Evolutionary conservation across 148 eudicot genomes (phyloP).

Genomic region (Salicornia ramosissima): DNA sequence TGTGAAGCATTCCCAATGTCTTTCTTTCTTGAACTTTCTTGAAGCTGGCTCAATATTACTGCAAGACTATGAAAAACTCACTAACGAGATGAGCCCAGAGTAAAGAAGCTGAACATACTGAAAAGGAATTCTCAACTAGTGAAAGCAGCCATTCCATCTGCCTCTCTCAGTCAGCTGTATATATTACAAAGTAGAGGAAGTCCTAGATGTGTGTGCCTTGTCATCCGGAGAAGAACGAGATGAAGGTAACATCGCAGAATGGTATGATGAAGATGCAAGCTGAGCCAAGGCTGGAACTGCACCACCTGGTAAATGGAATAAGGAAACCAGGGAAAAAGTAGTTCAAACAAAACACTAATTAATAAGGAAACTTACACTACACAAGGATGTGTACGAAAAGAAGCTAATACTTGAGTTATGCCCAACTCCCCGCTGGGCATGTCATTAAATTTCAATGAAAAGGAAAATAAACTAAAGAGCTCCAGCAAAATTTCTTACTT

Average conservation of each 20-base stretch:
- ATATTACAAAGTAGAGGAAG: conserved; percentile 30
- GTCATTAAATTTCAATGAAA: neutral
- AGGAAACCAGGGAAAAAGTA: neutral
- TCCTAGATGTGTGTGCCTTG: conserved; percentile 29
- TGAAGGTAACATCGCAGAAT: conserved; percentile 29
- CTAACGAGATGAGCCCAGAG: neutral
- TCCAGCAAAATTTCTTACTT: neutral
- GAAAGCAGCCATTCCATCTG: neutral
- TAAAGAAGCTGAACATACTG: neutral
- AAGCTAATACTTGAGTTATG: too few species aligned
- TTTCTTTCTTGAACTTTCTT: too few species aligned
- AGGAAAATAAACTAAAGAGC: neutral
- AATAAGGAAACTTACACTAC: neutral
- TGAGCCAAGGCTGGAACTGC: conserved; percentile 40
- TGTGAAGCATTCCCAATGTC: too few species aligned
- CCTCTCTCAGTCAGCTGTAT: neutral
- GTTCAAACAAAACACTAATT: neutral
- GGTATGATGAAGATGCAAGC: conserved; percentile 42
- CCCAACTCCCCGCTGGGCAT: neutral
- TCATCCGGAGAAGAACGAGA: conserved; percentile 30
- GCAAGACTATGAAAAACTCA: conserved; percentile 6
- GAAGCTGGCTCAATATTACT: neutral
- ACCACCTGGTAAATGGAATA: conserved; percentile 22
- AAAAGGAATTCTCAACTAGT: neutral
- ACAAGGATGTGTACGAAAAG: too few species aligned